Conservation (phyloP, 192 early-diverging fungal genomes). For the Coemansia sp. region DNA sequence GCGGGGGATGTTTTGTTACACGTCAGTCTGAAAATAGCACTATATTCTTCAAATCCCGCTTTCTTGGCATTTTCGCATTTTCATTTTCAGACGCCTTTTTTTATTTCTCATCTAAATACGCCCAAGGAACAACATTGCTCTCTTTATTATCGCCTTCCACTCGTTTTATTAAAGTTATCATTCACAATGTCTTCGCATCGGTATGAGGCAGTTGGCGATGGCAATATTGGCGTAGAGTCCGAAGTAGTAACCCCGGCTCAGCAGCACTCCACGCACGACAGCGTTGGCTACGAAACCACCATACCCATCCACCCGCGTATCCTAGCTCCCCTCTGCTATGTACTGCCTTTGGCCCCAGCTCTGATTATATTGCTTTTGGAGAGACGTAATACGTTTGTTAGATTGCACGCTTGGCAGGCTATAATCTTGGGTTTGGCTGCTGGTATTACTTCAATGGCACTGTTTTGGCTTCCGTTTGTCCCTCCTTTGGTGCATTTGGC, state of each 20-base stretch:
- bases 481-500: conserved; percentile 26
- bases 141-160: neutral
- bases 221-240: conserved; percentile 41
- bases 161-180: neutral
- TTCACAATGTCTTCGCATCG: conserved; percentile 27
- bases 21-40: too few relatives aligned
- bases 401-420: conserved; percentile 49
- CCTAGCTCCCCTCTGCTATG: conserved; percentile 46
- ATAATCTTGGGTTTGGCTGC: conserved; percentile 25
- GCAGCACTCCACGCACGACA: conserved; percentile 18
- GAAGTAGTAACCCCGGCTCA: conserved; percentile 36
- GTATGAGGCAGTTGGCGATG: conserved; percentile 46
- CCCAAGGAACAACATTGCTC: too few relatives aligned
- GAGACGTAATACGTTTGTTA: conserved; percentile 43
- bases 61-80: neutral
- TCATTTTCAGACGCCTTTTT: too few relatives aligned
- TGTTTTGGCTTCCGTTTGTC: conserved; percentile 43
- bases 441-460: conserved; percentile 20
- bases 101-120: neutral
- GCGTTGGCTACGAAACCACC: conserved; percentile 45
- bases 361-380: conserved; percentile 38
- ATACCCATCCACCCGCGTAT: conserved; percentile 47
- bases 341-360: conserved; percentile 23
- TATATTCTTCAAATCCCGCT: too few relatives aligned
- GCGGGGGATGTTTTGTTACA: neutral